Evolutionary conservation across 164 flowering plant species (phyloP).

Genomic region (Cinnamomum chago): DNA sequence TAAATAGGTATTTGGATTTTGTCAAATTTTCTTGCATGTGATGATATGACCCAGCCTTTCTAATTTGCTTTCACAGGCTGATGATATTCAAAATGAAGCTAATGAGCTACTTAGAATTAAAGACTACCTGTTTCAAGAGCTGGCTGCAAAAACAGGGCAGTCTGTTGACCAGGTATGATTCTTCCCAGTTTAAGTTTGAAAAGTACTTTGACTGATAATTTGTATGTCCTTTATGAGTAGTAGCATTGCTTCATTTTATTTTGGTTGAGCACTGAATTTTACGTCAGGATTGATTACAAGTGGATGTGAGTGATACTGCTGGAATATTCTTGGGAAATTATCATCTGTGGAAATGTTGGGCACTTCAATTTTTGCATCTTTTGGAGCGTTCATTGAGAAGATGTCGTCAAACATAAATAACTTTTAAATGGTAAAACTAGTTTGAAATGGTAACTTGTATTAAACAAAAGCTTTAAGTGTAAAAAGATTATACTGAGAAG

Average conservation of each 20-base stretch:
- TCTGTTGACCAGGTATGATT: slow-evolving; percentile 69
- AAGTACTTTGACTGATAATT: neutral
- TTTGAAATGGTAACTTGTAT: too few relatives aligned
- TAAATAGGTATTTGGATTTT: neutral
- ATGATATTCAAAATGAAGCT: slow-evolving; percentile 81
- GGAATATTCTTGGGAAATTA: neutral
- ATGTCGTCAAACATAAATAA: too few relatives aligned
- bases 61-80: slow-evolving; percentile 53
- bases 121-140: slow-evolving; percentile 69
- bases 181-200: neutral
- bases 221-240: too few relatives aligned
- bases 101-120: slow-evolving; percentile 72
- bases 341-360: too few relatives aligned
- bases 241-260: neutral
- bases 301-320: neutral
- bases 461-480: too few relatives aligned
- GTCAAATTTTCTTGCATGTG: neutral
- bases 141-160: slow-evolving; percentile 81
- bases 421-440: too few relatives aligned
- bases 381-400: too few relatives aligned
- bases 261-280: neutral
- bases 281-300: neutral
- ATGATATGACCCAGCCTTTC: neutral
- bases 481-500: too few relatives aligned
- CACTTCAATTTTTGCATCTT: too few relatives aligned